Evolutionary conservation across 1,284 basidiomycete genomes (phyloP).

Genomic region (Sphagnurus paluster): DNA sequence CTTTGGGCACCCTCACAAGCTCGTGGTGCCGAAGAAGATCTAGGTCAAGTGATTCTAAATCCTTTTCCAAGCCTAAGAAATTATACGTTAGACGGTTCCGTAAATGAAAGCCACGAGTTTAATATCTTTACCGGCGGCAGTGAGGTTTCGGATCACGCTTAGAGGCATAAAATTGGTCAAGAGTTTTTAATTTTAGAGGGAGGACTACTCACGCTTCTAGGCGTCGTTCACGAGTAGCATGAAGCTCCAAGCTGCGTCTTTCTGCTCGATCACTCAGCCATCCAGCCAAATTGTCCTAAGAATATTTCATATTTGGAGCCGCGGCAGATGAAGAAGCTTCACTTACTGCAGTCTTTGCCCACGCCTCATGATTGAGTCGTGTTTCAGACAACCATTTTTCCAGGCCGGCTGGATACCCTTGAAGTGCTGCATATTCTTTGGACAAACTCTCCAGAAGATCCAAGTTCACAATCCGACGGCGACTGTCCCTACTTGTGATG

Average conservation of each 20-base stretch:
- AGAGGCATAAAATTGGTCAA: slow-evolving; percentile 1
- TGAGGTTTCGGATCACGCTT: slow-evolving; percentile 21
- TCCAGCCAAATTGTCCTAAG: slow-evolving; percentile 13
- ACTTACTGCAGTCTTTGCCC: slow-evolving; percentile 12
- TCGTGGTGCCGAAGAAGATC: slow-evolving; percentile 22
- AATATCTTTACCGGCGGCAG: slow-evolving; percentile 13
- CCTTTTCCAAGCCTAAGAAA: slow-evolving; percentile 23
- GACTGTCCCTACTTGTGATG: slow-evolving; percentile 21
- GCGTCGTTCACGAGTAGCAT: slow-evolving; percentile 17
- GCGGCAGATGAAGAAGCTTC: neutral
- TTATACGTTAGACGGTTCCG: slow-evolving; percentile 2
- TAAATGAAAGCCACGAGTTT: neutral
- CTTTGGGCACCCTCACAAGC: slow-evolving; percentile 21
- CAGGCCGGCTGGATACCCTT: slow-evolving; percentile 11
- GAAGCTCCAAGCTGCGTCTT: slow-evolving; percentile 20
- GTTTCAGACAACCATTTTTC: slow-evolving; percentile 18
- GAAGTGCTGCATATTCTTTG: slow-evolving; percentile 13
- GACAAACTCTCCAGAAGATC: slow-evolving; percentile 15
- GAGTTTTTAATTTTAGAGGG: neutral
- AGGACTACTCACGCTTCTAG: slow-evolving; percentile 18
- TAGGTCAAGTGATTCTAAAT: slow-evolving; percentile 20
- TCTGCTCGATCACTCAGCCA: slow-evolving; percentile 18
- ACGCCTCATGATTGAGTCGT: slow-evolving; percentile 16
- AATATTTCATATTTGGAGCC: neutral
- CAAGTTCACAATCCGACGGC: slow-evolving; percentile 19